Evolutionary conservation across 306 rosid genomes (phyloP), one percentile per base, ranked within the genome.

Genomic region (Cyclanthera cordifolia): DNA sequence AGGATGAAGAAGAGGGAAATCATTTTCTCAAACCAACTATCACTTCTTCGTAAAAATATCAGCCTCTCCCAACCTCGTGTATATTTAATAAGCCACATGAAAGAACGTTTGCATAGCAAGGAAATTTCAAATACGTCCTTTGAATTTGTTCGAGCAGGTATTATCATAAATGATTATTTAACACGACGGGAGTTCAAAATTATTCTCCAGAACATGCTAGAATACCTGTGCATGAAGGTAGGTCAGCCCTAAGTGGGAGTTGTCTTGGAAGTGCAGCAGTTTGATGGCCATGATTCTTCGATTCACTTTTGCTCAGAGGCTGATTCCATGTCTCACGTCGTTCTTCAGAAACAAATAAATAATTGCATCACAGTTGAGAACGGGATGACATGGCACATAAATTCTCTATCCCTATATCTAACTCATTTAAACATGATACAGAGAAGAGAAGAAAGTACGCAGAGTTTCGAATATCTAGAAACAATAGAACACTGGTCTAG

Each of bases 211-310:
- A 65, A 5, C 16, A 65, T 45, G 39, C 14, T 27, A 57, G 20
- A 47, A 67, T 85, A 88, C 97, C 90, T 13, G 95, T 85, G 73
- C 82, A 85, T 73, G 97, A 82, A 70, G 97, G 97, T 65, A 85
- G 84, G 81, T 86, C 91, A 75, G 97, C 97, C 84, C 87, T 71
- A 37, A 85, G 84, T 73, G 96, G 97, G 81, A 91, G 96, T 81
- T 91, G 87, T 46, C 83, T 81, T 67, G 97, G 97, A 84, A 91
- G 83, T 70, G 96, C 63, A 4, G 79, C 81, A 79, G 76, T 79
- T 17, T 74, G 83, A 55, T 74, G 86, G 49, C 77, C 71, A 59
- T 53, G 75, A 67, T 72, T 72, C 76, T 83, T 88, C 46, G 41
- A 54, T 53, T 66, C 89, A 82, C 71, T 80, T 86, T 85, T 85